phyloP scores from a whole-genome alignment of 1,139 yeast genomes.

The Lodderomyces margitis region DNA sequence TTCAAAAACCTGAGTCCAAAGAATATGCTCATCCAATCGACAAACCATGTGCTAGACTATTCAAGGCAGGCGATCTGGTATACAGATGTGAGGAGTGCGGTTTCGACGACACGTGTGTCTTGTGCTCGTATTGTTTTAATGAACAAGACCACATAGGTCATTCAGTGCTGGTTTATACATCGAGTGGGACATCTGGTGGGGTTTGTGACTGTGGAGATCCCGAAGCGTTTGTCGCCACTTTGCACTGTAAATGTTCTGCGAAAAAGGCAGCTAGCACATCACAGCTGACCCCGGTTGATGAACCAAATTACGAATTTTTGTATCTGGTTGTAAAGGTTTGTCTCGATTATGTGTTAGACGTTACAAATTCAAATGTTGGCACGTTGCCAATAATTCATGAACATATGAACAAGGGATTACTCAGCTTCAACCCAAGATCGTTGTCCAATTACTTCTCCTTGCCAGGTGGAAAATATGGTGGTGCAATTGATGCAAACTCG shows the following conservation, averaged over 20 bases:
- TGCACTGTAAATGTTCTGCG: conserved; percentile 50
- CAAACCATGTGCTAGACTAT: conserved; percentile 62
- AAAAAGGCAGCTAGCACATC: conserved; percentile 9
- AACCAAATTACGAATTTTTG: conserved; percentile 17
- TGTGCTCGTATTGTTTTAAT: conserved; percentile 70
- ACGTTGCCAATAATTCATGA: conserved; percentile 37
- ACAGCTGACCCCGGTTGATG: conserved; percentile 7
- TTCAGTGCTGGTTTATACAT: conserved; percentile 52
- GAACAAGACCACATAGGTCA: conserved; percentile 65
- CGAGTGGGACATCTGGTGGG: conserved; percentile 52
- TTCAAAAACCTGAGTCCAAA: conserved; percentile 2
- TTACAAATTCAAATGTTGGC: conserved; percentile 33
- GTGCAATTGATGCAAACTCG: conserved; percentile 26
- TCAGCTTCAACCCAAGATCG: conserved; percentile 21
- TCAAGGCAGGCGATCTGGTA: conserved; percentile 59
- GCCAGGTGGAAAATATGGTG: conserved; percentile 30
- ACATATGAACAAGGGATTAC: conserved; percentile 21
- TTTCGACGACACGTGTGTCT: conserved; percentile 70
- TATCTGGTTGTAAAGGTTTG: conserved; percentile 32
- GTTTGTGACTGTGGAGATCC: conserved; percentile 93
- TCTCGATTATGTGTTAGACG: conserved; percentile 51
- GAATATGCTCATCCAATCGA: conserved; percentile 24
- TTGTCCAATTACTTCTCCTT: conserved; percentile 32
- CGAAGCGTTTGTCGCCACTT: conserved; percentile 65
- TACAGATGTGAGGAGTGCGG: conserved; percentile 68